Conservation (phyloP, 176 grass and related monocot genomes). For the Phoenix dactylifera region DNA sequence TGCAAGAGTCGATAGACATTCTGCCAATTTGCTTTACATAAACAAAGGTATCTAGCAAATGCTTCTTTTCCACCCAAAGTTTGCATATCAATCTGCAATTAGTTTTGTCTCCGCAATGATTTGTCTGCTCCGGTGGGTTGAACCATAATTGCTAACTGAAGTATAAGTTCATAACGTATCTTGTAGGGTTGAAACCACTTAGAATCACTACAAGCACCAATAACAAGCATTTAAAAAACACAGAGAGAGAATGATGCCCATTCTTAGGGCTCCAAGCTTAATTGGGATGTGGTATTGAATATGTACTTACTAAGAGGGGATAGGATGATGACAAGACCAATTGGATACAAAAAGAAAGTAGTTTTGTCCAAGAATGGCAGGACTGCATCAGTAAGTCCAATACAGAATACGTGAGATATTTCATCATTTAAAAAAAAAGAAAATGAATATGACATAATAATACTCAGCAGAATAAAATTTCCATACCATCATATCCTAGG, state of each 20-base stretch:
- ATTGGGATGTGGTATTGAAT: not conserved
- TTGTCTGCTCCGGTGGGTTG: not conserved
- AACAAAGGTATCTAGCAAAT: not conserved
- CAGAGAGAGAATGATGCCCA: constrained; percentile 5
- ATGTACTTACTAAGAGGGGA: constrained; percentile 84
- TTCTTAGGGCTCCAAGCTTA: not conserved
- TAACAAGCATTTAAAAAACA: not conserved
- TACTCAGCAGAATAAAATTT: constrained; percentile 2
- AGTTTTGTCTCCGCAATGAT: constrained; percentile 18
- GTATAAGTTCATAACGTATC: constrained; percentile 88
- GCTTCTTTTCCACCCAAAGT: constrained; percentile 8
- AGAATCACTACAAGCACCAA: constrained; percentile 58
- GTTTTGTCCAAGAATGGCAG: constrained; percentile 91
- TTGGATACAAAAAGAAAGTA: constrained; percentile 96
- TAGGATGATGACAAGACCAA: constrained; percentile 79
- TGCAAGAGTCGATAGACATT: too few species aligned
- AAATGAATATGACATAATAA: not conserved
- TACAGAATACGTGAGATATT: not conserved
- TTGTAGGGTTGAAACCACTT: constrained; percentile 80
- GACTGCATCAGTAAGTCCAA: constrained; percentile 34
- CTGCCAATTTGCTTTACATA: too few species aligned
- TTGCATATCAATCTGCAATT: constrained; percentile 38
- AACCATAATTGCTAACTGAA: constrained; percentile 32
- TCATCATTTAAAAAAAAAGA: not conserved
- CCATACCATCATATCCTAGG: constrained; percentile 94